Conservation (phyloP, 768 basidiomycete genomes). For the Rhizopogon vulgaris region DNA sequence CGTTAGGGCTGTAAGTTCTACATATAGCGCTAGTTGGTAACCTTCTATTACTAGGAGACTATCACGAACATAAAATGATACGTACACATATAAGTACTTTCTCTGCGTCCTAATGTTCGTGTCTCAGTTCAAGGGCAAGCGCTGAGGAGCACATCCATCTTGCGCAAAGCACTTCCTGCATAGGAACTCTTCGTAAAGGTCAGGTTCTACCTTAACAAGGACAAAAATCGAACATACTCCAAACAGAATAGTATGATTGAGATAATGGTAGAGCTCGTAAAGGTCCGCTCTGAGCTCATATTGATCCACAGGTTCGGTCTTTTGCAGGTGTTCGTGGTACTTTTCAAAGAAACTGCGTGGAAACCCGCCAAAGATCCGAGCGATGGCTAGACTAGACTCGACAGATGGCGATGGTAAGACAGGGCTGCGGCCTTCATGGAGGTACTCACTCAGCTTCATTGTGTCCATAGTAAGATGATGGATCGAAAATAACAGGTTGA, state of each 20-base stretch:
- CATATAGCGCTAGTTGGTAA: background rate
- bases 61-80: background rate
- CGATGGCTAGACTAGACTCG: constrained; percentile 57
- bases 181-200: constrained; percentile 37
- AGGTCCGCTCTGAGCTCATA: constrained; percentile 59
- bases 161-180: constrained; percentile 45
- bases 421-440: background rate
- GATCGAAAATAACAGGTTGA: constrained; percentile 69
- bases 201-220: background rate
- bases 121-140: constrained; percentile 15
- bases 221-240: constrained; percentile 43
- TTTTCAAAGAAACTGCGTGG: constrained; percentile 54
- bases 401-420: constrained; percentile 1
- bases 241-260: constrained; percentile 77
- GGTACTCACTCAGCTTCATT: constrained; percentile 70
- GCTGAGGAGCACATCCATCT: constrained; percentile 37
- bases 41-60: background rate
- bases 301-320: constrained; percentile 57
- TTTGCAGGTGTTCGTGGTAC: constrained; percentile 60
- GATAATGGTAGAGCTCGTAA: constrained; percentile 78
- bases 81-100: too few species aligned
- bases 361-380: constrained; percentile 77
- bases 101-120: too few species aligned
- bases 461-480: constrained; percentile 75
- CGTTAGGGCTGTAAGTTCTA: background rate